A percentile compares a stretch with the other conserved stretches of the same genome.
These are phyloP conservation scores for Endothia cerciana DNA, from an alignment of 2,329 filamentous ascomycete genomes.

Conservation along the genomic window DNA sequence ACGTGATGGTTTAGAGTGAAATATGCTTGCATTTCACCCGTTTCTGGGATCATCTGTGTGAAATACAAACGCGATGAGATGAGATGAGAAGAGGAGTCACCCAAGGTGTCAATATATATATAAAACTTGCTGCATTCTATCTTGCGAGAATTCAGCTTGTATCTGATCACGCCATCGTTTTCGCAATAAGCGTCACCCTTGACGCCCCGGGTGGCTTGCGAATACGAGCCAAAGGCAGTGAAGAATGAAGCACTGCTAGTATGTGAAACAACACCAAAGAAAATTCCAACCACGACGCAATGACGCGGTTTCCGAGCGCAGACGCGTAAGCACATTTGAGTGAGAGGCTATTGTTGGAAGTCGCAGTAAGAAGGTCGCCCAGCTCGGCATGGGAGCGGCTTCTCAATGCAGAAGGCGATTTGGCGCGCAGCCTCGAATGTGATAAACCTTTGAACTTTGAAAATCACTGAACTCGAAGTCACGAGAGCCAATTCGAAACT, in stretches of 20 bases:
- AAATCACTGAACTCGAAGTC: no score
- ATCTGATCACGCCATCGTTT: slow-evolving; percentile 1
- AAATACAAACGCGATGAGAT: not conserved
- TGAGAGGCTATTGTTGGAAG: not conserved
- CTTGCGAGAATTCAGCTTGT: not conserved
- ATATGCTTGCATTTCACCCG: not conserved
- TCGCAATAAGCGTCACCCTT: not conserved
- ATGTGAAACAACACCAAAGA: not conserved
- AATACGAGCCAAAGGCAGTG: not conserved
- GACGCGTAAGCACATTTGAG: not conserved
- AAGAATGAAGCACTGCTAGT: not conserved
- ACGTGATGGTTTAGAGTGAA: not conserved
- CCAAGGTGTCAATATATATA: no score
- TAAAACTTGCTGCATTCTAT: no score
- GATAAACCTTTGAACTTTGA: no score
- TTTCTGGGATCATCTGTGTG: not conserved
- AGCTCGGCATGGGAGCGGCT: not conserved
- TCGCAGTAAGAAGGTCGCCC: not conserved
- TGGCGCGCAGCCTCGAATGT: no score
- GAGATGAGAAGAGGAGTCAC: not conserved
- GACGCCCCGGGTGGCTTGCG: not conserved
- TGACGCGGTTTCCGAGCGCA: not conserved
- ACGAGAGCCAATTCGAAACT: no score
- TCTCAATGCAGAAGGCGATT: slow-evolving; percentile 3
- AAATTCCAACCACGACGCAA: no score